Evolutionary conservation across 805 yeast species (phyloP).

Genomic region (Huiozyma naganishii): DNA sequence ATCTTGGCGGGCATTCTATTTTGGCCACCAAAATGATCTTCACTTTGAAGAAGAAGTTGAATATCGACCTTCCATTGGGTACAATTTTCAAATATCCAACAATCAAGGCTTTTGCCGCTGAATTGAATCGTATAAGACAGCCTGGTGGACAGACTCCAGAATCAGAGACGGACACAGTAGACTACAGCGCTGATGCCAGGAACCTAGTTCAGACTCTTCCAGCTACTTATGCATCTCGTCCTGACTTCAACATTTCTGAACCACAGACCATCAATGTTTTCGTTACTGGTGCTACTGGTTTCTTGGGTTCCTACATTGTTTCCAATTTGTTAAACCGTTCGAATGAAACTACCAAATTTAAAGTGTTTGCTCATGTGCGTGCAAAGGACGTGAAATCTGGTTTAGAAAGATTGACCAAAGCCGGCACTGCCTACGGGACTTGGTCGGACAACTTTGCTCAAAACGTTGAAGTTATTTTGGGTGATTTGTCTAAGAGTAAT

Average conservation of each 20-base stretch:
- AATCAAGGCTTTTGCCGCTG: slow-evolving; percentile 62
- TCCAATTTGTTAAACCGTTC: slow-evolving; percentile 60
- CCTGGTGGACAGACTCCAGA: slow-evolving; percentile 27
- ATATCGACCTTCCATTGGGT: slow-evolving; percentile 80
- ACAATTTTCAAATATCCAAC: slow-evolving; percentile 86
- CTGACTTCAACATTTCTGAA: slow-evolving; percentile 17
- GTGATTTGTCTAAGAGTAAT: slow-evolving; percentile 62
- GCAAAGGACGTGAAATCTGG: slow-evolving; percentile 64
- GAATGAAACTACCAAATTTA: slow-evolving; percentile 33
- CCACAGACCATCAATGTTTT: slow-evolving; percentile 46
- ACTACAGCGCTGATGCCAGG: slow-evolving; percentile 70
- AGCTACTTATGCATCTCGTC: slow-evolving; percentile 35
- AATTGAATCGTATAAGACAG: slow-evolving; percentile 47
- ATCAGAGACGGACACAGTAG: slow-evolving; percentile 15
- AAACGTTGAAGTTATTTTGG: slow-evolving; percentile 63
- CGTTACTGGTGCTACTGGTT: slow-evolving; percentile 94
- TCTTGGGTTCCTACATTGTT: slow-evolving; percentile 82
- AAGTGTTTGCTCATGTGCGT: slow-evolving; percentile 82
- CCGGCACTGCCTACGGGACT: slow-evolving; percentile 71
- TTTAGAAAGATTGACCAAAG: slow-evolving; percentile 57
- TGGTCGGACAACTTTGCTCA: slow-evolving; percentile 45
- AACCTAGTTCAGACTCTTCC: slow-evolving; percentile 35
- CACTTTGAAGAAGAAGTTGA: slow-evolving; percentile 67
- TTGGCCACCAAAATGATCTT: slow-evolving; percentile 95
- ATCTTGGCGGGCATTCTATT: slow-evolving; percentile 95